Evolutionary conservation across 352 stramenopile genomes (phyloP), one percentile per base, ranked within the genome.

Genomic region (Phytophthora ramorum): DNA sequence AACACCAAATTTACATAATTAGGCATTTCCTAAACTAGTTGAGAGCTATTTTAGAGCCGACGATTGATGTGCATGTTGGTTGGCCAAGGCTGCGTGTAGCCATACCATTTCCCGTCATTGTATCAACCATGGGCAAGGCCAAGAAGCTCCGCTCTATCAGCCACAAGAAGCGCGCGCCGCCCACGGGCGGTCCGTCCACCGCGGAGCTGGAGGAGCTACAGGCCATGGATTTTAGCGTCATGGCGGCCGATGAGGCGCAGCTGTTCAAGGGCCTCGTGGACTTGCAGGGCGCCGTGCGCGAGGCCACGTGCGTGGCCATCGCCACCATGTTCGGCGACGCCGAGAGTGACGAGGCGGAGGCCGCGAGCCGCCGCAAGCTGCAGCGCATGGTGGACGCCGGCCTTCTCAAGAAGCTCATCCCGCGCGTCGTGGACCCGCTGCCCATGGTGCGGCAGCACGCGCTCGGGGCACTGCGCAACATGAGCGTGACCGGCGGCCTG

Each of bases 81-180:
- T 72, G 66, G 57, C 52, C 61, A 51, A 49, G 47, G 46, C 34
- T 40, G 34, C 16, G 41, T 45, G 59, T 67, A 66, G 58, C 55
- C 64, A 70, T 32, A 24, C 22, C 22, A 24, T 24, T 24, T 24
- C 65, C 64, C 22, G 20, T 2, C 37, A 4, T 47, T 22, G 22
- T n/a, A 72, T 26, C 48, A 13, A 63, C 10, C 58, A 96, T 96
- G 87, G 87, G 87, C 66, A 94, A 94, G 71, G 83, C 87, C 54
- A 96, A 96, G 87, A 96, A 96, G 77, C 62, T 84, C 35, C 85
- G 87, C n/a, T 80, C 77, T 19, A 91, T 78, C 30, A 93, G 84
- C 71, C 87, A 96, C 76, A 94, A 94, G 81, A 94, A 92, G 70
- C 75, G 81, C 50, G 68, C 65, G 63, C 81, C 82, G 45, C 84